Evolutionary conservation across 306 rosid species (phyloP).

Genomic region (Acacia acuminata): DNA sequence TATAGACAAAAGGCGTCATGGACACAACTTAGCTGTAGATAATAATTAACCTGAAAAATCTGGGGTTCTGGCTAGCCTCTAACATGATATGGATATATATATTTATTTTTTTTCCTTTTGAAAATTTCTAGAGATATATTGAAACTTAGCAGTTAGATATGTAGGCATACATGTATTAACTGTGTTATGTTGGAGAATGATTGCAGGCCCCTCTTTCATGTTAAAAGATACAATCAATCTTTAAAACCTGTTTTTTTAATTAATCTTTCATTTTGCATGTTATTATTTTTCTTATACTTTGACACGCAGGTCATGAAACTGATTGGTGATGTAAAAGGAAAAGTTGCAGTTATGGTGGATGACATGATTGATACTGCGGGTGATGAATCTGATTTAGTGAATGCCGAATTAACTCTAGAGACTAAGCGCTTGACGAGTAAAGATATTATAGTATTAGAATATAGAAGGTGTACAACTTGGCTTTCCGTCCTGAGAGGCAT

Average conservation of each 20-base stretch:
- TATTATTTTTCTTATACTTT: too few species aligned
- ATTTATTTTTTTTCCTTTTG: not conserved
- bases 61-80: not conserved
- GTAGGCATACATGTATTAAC: not conserved
- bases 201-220: not conserved
- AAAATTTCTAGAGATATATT: not conserved
- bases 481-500: too few species aligned
- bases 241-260: not conserved
- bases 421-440: too few species aligned
- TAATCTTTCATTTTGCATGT: too few species aligned
- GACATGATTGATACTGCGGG: too few species aligned
- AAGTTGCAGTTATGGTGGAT: too few species aligned
- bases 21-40: slow-evolving; percentile 97
- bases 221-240: not conserved
- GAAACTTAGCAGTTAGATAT: not conserved
- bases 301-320: too few species aligned
- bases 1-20: slow-evolving; percentile 94
- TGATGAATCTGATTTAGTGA: too few species aligned
- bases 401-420: too few species aligned
- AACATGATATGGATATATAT: not conserved
- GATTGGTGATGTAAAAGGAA: too few species aligned
- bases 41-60: slow-evolving; percentile 23
- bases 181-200: not conserved
- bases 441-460: too few species aligned
- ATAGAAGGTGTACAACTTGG: too few species aligned